Base-by-base conservation (phyloP, 2,329 filamentous ascomycete genomes). In the Alternaria sp. region DNA sequence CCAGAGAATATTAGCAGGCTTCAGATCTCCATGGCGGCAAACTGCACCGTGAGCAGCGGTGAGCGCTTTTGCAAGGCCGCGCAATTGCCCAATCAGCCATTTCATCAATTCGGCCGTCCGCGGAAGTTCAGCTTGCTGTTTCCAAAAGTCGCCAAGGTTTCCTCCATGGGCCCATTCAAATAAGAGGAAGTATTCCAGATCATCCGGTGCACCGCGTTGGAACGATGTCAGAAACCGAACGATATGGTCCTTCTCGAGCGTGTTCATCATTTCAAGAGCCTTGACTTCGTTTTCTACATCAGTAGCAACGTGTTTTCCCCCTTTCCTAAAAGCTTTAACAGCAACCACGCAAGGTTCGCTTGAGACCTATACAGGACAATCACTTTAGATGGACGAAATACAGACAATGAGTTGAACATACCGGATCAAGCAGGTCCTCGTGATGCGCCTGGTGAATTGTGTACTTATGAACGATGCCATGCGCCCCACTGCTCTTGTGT, bases 201-300 rank as follows among this genome's bases (percentile, higher is more conserved):
- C 32, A 9, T 18, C 9, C 11, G 22, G 24, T 11, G 52, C 18
- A 16, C 42, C 28, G 6, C 65, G 46, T 4, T 55, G 49, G n/a
- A 69, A 68, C 16, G 65, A 62, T 4, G 67, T 61, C n/a, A 68
- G 55, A n/a, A 64, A 65, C 11, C 48, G 61, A 8, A 71, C 59
- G 20, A 71, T 66, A 34, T 69, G 62, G 0, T 62, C 44, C 6
- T 64, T 41, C 4, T 63, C 55, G 4, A 69, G 53, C 9, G 53
- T 7, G 16, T 68, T 69, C 61, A 71, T 65, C 18, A 8, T 65
- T 14, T 12, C 39, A 3, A 68, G 41, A 3, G 60, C 63, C 14
- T 54, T 54, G 8, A 61, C 59, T 38, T 71, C 66, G 5, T 9
- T 24, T 26, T 52, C 51, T 59, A 60, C 67, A 28, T 64, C 59